Evolutionary conservation across 2,329 filamentous ascomycete genomes (phyloP).

Genomic region (Phaeosphaeriaceae sp.): DNA sequence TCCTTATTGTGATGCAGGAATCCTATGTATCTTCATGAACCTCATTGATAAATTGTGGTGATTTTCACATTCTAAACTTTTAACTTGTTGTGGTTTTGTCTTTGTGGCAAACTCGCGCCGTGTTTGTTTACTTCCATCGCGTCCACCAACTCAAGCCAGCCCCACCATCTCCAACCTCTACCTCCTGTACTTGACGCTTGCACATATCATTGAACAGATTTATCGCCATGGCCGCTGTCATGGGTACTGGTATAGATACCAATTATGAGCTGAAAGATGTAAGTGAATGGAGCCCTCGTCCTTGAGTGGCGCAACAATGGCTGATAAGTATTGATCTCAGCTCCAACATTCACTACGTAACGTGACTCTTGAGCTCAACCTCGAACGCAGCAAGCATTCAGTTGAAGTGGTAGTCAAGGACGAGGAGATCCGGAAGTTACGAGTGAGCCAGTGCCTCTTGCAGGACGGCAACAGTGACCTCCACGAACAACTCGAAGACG

Average conservation of each 20-base stretch:
- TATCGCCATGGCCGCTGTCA: slow-evolving; percentile 32
- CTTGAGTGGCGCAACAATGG: slow-evolving; percentile 6
- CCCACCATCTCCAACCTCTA: slow-evolving; percentile 18
- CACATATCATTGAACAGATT: slow-evolving; percentile 27
- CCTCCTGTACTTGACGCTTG: slow-evolving; percentile 20
- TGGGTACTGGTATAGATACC: slow-evolving; percentile 35
- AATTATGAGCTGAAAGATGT: slow-evolving; percentile 46
- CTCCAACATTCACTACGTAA: slow-evolving; percentile 60
- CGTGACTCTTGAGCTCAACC: slow-evolving; percentile 69
- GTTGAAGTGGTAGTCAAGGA: slow-evolving; percentile 74
- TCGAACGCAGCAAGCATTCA: slow-evolving; percentile 68
- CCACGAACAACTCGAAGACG: slow-evolving; percentile 65
- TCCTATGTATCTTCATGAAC: background rate
- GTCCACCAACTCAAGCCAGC: slow-evolving; percentile 29
- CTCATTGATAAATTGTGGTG: background rate
- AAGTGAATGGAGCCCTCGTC: slow-evolving; percentile 16
- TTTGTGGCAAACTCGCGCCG: slow-evolving; percentile 16
- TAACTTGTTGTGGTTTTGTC: background rate
- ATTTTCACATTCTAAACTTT: background rate
- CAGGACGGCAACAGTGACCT: slow-evolving; percentile 75
- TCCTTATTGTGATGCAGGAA: background rate
- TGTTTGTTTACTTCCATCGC: slow-evolving; percentile 46
- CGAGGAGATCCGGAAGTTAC: slow-evolving; percentile 74
- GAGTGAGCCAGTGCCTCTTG: slow-evolving; percentile 69
- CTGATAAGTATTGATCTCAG: slow-evolving; percentile 32